Evolutionary conservation across 192 early-diverging fungal species (phyloP).

Genomic region (Rhizophagus clarus): DNA sequence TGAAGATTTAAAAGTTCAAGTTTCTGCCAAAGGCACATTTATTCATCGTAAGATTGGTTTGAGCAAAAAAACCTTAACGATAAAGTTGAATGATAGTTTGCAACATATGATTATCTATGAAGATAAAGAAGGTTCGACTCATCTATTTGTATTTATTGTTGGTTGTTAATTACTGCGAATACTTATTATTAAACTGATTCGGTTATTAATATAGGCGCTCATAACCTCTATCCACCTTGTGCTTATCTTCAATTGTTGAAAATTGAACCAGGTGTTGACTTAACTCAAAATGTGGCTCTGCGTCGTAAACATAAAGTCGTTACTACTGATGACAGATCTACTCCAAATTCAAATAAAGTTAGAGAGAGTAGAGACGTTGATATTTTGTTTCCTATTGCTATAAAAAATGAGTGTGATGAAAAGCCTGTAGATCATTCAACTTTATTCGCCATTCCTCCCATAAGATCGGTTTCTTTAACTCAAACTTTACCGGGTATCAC

Average conservation of each 20-base stretch:
- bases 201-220: background rate
- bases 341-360: background rate
- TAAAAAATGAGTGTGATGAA: background rate
- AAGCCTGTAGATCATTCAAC: background rate
- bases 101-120: slow-evolving; percentile 31
- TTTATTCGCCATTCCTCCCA: background rate
- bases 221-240: slow-evolving; percentile 7
- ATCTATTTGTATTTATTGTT: background rate
- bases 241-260: slow-evolving; percentile 20
- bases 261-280: slow-evolving; percentile 9
- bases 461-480: background rate
- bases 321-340: background rate
- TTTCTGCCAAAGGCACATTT: slow-evolving; percentile 44
- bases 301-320: background rate
- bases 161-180: background rate
- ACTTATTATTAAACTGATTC: background rate
- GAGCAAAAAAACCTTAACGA: slow-evolving; percentile 44
- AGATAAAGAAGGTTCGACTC: background rate
- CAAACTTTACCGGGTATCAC: background rate
- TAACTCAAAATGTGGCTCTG: background rate
- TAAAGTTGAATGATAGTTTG: slow-evolving; percentile 22
- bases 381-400: no score
- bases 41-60: slow-evolving; percentile 42
- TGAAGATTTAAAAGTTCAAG: slow-evolving; percentile 36
- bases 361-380: no score